phyloP scores from a whole-genome alignment of 108 stramenopile species.

The Skeletonema potamos region DNA sequence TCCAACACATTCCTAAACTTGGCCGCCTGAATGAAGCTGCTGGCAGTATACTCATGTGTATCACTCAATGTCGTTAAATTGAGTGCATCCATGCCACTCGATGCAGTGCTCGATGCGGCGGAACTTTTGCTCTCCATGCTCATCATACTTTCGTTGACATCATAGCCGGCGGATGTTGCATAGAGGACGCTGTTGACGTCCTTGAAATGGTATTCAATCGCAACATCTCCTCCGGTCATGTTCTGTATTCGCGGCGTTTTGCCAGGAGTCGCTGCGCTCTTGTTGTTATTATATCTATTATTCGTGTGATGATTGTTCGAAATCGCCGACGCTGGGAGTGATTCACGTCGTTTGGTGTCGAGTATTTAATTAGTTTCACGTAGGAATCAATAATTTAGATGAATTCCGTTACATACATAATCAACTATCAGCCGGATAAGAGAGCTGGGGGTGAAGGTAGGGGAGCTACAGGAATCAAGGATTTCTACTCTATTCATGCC shows the following conservation, averaged over 20 bases:
- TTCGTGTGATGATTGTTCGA: background rate
- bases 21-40: conserved; percentile 61
- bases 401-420: too few relatives aligned
- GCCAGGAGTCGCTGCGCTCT: background rate
- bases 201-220: conserved; percentile 13
- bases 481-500: too few relatives aligned
- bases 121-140: conserved; percentile 9
- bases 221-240: background rate
- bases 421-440: too few relatives aligned
- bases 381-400: too few relatives aligned
- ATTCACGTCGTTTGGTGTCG: background rate
- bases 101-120: background rate
- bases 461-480: too few relatives aligned
- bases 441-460: too few relatives aligned
- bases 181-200: conserved; percentile 19
- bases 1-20: conserved; percentile 34
- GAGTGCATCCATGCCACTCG: conserved; percentile 8
- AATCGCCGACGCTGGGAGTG: background rate
- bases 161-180: background rate
- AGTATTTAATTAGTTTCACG: too few relatives aligned
- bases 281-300: background rate
- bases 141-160: conserved; percentile 6
- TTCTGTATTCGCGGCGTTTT: background rate
- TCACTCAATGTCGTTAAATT: conserved; percentile 59
- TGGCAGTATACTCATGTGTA: conserved; percentile 78